These are phyloP conservation scores for Plasmodiophora brassicae DNA, from an alignment of 208 protist species.

Conservation along the genomic window DNA sequence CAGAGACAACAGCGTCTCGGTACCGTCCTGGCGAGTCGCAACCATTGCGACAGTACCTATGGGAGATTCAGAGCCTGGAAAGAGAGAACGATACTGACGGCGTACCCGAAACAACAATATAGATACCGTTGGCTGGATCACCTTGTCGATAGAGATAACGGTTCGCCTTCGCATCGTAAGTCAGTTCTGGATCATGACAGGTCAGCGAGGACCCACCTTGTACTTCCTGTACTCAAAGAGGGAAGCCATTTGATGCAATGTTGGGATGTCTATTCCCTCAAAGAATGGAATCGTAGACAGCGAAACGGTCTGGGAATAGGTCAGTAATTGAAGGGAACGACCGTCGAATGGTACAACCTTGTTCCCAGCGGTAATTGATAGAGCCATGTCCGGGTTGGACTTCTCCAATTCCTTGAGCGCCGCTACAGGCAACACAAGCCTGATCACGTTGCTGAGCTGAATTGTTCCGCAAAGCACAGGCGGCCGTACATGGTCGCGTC, in stretches of 20 bases:
- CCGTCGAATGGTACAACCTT: neutral
- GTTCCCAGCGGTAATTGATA: neutral
- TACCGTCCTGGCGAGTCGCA: neutral
- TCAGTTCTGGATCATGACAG: neutral
- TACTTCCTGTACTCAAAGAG: neutral
- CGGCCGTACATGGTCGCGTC: neutral
- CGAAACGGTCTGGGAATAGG: neutral
- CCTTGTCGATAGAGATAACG: neutral
- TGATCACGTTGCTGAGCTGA: neutral
- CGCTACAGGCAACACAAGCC: neutral
- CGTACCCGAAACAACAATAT: neutral
- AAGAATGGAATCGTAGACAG: conserved; percentile 3
- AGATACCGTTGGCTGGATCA: neutral
- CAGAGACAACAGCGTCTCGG: neutral
- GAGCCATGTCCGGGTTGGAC: neutral
- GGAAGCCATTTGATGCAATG: neutral
- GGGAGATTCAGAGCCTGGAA: neutral
- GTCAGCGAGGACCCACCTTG: neutral
- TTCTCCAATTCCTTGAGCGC: neutral
- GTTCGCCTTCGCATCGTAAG: neutral
- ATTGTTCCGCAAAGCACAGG: neutral
- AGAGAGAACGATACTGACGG: neutral
- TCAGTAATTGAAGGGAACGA: neutral
- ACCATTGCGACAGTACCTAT: neutral
- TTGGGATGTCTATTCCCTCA: neutral